Evolutionary conservation across 2,329 filamentous ascomycete genomes (phyloP).

Genomic region (Epichloe gansuensis): DNA sequence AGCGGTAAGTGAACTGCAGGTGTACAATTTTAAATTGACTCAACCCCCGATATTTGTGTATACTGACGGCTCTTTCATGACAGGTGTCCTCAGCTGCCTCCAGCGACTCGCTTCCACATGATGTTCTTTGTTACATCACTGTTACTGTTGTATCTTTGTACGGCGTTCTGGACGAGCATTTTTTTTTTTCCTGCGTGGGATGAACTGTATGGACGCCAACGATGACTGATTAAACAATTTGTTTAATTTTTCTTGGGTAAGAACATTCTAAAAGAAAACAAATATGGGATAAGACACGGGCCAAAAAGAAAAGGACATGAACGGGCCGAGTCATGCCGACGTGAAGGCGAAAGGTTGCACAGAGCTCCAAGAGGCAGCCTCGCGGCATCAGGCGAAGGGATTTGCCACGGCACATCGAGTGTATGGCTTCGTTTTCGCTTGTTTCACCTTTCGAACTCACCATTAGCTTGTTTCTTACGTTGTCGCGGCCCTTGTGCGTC

Average conservation of each 20-base stretch:
- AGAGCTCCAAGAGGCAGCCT: slow-evolving; percentile 1
- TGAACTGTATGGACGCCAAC: neutral
- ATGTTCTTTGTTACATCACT: neutral
- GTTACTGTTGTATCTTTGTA: neutral
- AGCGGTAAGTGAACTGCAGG: slow-evolving; percentile 50
- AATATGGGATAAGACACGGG: neutral
- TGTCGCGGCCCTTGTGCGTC: neutral
- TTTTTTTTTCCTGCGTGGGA: neutral
- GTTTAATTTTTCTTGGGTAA: neutral
- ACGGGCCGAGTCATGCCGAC: neutral
- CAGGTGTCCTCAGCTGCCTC: slow-evolving; percentile 30
- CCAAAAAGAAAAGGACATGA: neutral
- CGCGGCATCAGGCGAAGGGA: slow-evolving; percentile 1
- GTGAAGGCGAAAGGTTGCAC: neutral
- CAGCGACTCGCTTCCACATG: slow-evolving; percentile 25
- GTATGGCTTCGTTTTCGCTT: neutral
- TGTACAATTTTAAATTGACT: neutral
- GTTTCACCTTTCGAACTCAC: neutral
- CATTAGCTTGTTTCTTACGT: neutral
- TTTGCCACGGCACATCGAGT: neutral
- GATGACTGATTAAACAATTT: neutral
- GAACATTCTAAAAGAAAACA: neutral
- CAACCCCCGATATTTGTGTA: neutral
- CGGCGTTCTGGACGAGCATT: slow-evolving; percentile 3
- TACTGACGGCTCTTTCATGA: slow-evolving; percentile 1